Evolutionary conservation across 1,139 yeast genomes (phyloP), one percentile per base, ranked within the genome.

Genomic region (Yamadazyma trypodendri): DNA sequence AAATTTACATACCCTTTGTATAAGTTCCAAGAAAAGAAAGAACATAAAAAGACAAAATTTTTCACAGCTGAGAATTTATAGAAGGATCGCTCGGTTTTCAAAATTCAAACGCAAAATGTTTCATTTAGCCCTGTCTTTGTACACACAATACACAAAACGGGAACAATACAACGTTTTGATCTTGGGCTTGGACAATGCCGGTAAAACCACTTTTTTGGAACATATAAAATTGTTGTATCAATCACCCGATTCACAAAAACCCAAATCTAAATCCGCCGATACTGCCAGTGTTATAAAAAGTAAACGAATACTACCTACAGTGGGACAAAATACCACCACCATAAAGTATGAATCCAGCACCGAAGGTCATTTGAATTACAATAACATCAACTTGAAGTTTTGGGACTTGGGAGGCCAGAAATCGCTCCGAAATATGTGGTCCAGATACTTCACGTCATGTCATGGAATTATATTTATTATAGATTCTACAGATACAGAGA

Each of bases 341-440:
- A 62, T 71, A 23, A 60, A 59, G 42, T 70, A 66, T 44, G 69
- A 67, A 41, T 50, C 64, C 17, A 41, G 53, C 28, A 39, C 50
- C 24, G 61, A 58, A 16, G 40, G 48, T 28, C 44, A 54, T 15
- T 48, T 62, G 9, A 63, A 61, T 32, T 66, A 79, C 42, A 72
- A 75, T 42, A 75, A 76, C 37, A 71, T 76, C 37, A 69, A 75
- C 42, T 65, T 92, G 41, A 87, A 89, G 55, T 78, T 92, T 50
- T 92, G 97, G 97, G 98, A 92, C 60, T 79, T 92, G 30, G 97
- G 97, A 7, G 98, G 98, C 5, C 97, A 92, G 60, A 82, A 80
- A 54, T 72, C 86, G 18, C 66, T 92, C 36, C 71, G 97, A 35
- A 70, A 79, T 27, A 72, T 92, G 73, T 92, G 98, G 98, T 75